These are phyloP conservation scores for Zhuliangozyma blackwelliae DNA, from an alignment of 1,139 yeast species.

Conservation along the genomic window DNA sequence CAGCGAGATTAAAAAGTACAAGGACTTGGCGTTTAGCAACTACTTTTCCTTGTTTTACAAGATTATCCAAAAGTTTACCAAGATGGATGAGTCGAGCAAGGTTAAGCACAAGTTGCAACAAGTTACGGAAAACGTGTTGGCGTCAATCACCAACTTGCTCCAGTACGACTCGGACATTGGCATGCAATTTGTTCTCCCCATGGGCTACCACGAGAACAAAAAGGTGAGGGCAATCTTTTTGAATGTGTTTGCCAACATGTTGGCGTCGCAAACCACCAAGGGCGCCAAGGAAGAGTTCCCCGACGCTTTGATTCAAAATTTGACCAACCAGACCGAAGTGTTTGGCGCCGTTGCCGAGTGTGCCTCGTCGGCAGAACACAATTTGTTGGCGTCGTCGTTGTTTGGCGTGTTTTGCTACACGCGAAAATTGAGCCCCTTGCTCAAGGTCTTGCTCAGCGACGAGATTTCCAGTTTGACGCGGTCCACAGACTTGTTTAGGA, in stretches of 20 bases:
- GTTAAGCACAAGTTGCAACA: conserved; percentile 51
- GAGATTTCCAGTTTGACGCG: conserved; percentile 61
- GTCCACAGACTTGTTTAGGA: conserved; percentile 68
- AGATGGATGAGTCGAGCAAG: conserved; percentile 19
- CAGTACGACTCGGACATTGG: conserved; percentile 77
- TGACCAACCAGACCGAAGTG: conserved; percentile 25
- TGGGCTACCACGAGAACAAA: conserved; percentile 69
- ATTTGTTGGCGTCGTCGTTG: conserved; percentile 60
- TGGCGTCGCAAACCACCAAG: conserved; percentile 33
- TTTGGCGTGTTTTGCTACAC: conserved; percentile 57
- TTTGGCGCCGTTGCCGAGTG: conserved; percentile 60
- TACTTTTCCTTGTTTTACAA: conserved; percentile 70
- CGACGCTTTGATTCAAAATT: conserved; percentile 17
- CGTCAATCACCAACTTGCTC: conserved; percentile 63
- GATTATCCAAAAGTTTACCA: conserved; percentile 59
- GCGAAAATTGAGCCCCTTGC: conserved; percentile 50
- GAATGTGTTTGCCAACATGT: conserved; percentile 71
- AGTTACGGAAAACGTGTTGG: conserved; percentile 63
- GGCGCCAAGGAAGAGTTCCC: conserved; percentile 23
- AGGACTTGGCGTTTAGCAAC: conserved; percentile 63
- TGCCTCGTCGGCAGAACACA: conserved; percentile 51
- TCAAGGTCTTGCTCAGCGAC: conserved; percentile 52
- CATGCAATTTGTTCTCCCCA: conserved; percentile 67
- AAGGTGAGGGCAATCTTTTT: conserved; percentile 68
- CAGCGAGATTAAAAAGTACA: conserved; percentile 52